Percentiles rank a stretch among this genome's conserved stretches.
phyloP scores from a whole-genome alignment of 2,329 filamentous ascomycete species.

The Pseudocercospora vitis region DNA sequence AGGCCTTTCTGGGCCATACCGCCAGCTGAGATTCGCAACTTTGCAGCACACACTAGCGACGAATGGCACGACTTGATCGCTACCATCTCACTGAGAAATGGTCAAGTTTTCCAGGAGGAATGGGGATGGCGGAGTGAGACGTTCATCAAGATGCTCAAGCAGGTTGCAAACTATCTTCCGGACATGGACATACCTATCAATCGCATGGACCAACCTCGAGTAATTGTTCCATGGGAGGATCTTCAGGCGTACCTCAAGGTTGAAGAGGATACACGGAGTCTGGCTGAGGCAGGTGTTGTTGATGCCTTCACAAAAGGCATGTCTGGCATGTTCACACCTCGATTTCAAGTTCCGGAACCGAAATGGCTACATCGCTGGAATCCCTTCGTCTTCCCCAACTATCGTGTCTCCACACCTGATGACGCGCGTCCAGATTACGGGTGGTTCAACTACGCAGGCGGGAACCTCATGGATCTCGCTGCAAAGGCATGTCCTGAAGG shows the following conservation, averaged over 20 bases:
- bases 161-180: conserved; percentile 31
- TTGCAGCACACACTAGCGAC: conserved; percentile 54
- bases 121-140: conserved; percentile 53
- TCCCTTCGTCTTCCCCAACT: conserved; percentile 29
- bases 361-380: conserved; percentile 17
- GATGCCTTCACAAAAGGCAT: conserved; percentile 45
- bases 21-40: conserved; percentile 38
- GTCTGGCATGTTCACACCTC: conserved; percentile 39
- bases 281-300: conserved; percentile 44
- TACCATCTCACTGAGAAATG: conserved; percentile 44
- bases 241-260: conserved; percentile 47
- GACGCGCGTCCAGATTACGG: conserved; percentile 41
- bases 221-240: conserved; percentile 44
- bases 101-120: conserved; percentile 20
- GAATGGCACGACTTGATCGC: conserved; percentile 52
- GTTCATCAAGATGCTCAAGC: conserved; percentile 41
- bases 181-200: conserved; percentile 40
- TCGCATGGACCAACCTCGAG: conserved; percentile 48
- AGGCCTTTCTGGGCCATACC: conserved; percentile 48
- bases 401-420: conserved; percentile 42
- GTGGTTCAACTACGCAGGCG: conserved; percentile 49
- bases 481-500: conserved; percentile 39
- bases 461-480: conserved; percentile 42
- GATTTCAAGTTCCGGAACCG: conserved; percentile 8
- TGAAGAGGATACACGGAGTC: conserved; percentile 7